Percentiles rank a stretch among this genome's conserved stretches.
These are phyloP conservation scores for Anaeromyces robustus DNA, from an alignment of 192 early-diverging fungal genomes.

Conservation along the genomic window DNA sequence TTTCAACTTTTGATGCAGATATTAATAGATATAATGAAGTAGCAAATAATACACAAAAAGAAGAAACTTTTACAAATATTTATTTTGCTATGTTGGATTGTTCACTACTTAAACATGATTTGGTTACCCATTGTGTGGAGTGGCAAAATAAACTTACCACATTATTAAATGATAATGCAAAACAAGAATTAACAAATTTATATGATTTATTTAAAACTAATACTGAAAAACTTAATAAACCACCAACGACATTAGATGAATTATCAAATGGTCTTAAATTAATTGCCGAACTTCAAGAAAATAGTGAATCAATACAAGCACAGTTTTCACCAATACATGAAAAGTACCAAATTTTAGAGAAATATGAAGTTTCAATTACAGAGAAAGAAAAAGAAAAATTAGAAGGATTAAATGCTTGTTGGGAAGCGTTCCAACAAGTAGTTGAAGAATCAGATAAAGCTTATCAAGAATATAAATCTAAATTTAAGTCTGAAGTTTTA, in stretches of 20 bases:
- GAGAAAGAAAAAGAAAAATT: constrained; percentile 29
- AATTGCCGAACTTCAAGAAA: constrained; percentile 26
- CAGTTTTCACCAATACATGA: constrained; percentile 42
- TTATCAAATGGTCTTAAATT: constrained; percentile 29
- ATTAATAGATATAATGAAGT: constrained; percentile 54
- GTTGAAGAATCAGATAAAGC: constrained; percentile 28
- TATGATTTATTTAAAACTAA: constrained; percentile 38
- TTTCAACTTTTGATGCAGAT: constrained; percentile 47
- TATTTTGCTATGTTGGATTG: constrained; percentile 43
- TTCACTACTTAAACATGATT: constrained; percentile 39
- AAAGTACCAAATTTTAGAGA: constrained; percentile 43
- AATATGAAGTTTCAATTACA: constrained; percentile 43
- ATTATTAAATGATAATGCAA: constrained; percentile 38
- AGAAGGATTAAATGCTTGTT: constrained; percentile 20
- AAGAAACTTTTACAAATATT: constrained; percentile 48
- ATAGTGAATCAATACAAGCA: constrained; percentile 25
- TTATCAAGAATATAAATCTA: constrained; percentile 35
- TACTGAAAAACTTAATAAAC: constrained; percentile 23
- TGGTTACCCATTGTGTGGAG: constrained; percentile 37
- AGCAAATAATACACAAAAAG: constrained; percentile 50
- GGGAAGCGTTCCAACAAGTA: constrained; percentile 27
- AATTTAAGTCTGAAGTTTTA: constrained; percentile 35
- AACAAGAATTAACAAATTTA: constrained; percentile 11
- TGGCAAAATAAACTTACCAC: constrained; percentile 50
- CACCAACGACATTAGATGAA: constrained; percentile 37